Conservation (phyloP, 768 basidiomycete species). For the Jaapia argillacea region DNA sequence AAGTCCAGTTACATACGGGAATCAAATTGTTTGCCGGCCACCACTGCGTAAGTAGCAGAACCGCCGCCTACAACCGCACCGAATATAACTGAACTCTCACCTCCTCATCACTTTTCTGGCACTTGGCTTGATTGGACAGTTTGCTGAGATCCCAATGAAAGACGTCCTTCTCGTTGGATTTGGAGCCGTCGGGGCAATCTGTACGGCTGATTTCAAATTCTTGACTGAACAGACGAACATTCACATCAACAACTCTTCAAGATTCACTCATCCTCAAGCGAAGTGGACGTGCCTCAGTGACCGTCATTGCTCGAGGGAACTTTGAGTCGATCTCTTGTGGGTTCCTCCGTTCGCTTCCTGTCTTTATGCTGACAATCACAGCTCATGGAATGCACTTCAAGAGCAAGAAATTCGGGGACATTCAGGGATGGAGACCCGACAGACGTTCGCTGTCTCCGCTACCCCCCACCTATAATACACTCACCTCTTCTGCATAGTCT, state of each 20-base stretch:
- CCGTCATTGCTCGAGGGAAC: constrained; percentile 36
- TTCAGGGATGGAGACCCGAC: constrained; percentile 53
- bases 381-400: constrained; percentile 45
- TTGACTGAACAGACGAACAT: not conserved
- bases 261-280: constrained; percentile 47
- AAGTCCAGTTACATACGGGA: no score
- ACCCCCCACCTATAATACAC: not conserved
- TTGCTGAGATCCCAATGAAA: no score
- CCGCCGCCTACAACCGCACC: no score
- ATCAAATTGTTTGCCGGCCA: no score
- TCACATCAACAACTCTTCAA: constrained; percentile 12
- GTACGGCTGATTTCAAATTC: constrained; percentile 25
- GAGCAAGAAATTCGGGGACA: constrained; percentile 49
- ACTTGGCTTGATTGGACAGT: no score
- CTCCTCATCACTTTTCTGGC: no score
- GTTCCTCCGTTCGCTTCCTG: not conserved
- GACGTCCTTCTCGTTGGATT: constrained; percentile 54
- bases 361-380: constrained; percentile 11
- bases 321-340: constrained; percentile 32
- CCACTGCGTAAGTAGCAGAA: no score
- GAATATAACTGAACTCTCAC: no score
- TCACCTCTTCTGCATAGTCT: constrained; percentile 30
- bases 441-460: constrained; percentile 32
- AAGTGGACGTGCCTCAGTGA: constrained; percentile 24
- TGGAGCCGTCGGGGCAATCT: constrained; percentile 57